Percentiles rank a stretch among this genome's conserved stretches.
These are phyloP conservation scores for Mycena metata DNA, from an alignment of 768 basidiomycete genomes.

Conservation along the genomic window DNA sequence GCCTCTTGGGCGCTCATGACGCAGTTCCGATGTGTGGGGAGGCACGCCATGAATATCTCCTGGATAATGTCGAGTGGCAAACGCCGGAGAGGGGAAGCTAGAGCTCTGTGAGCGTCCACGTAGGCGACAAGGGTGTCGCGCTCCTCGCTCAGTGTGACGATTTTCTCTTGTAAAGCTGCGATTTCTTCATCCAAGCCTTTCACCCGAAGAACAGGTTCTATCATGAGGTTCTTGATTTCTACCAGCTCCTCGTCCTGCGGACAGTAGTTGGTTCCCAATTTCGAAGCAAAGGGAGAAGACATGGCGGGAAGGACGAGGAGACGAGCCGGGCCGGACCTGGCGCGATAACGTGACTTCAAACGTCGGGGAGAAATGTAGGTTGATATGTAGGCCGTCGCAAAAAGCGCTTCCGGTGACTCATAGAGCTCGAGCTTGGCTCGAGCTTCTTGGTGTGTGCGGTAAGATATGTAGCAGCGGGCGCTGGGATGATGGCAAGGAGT, in stretches of 20 bases:
- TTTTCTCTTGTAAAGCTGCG: background rate
- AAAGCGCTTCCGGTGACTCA: no score
- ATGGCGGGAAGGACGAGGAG: background rate
- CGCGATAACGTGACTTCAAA: no score
- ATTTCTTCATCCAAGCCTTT: slow-evolving; percentile 11
- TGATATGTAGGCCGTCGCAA: no score
- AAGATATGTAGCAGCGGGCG: no score
- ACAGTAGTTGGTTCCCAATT: slow-evolving; percentile 23
- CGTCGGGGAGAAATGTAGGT: no score
- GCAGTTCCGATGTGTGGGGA: slow-evolving; percentile 27
- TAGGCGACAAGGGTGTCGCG: background rate
- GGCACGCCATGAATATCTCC: slow-evolving; percentile 30
- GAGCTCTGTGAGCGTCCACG: slow-evolving; percentile 8
- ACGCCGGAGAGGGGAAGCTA: slow-evolving; percentile 4
- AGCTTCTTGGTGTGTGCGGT: no score
- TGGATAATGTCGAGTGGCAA: slow-evolving; percentile 21
- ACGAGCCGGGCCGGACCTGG: no score
- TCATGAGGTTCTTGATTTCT: slow-evolving; percentile 6
- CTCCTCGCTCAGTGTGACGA: slow-evolving; percentile 4
- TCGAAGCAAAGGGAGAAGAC: slow-evolving; percentile 16
- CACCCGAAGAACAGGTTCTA: slow-evolving; percentile 1
- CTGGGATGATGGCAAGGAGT: no score
- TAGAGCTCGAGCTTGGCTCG: no score
- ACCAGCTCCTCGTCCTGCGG: slow-evolving; percentile 12
- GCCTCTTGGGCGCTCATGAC: slow-evolving; percentile 39